Evolutionary conservation across 441 rosid species (phyloP), one percentile per base, ranked within the genome.

Genomic region (Syzygium syzygioides): DNA sequence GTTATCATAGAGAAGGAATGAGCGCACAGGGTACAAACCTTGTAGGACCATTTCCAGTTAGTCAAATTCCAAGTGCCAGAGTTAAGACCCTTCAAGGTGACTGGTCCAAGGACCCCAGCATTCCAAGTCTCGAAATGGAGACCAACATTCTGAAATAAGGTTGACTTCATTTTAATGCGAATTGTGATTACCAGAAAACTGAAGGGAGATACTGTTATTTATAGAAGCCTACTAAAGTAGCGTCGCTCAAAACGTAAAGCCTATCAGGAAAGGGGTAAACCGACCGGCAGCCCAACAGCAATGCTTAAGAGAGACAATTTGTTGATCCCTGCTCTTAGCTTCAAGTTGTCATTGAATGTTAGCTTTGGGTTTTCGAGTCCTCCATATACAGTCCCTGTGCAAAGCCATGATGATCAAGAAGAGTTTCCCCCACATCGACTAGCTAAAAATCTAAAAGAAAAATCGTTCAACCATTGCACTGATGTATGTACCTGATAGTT

Each of bases 61-160:
- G 98, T 92, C 93, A 95, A 89, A 90, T 95, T 94, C 94, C 96
- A 91, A 87, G 94, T 91, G 89, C 96, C 96, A 0, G 94, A 94
- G 80, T 93, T 92, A 34, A 95, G 92, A 90, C 96, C 95, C 55
- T 90, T 91, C 79, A 95, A 85, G 55, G 95, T 93, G 34, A 94
- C 94, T 10, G 96, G 94, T 23, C 96, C 98, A 57, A 95, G 92
- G 89, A 95, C 91, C n/a, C 96, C 95, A 76, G 90, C 90, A 87
- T 95, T 94, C 94, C 94, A 95, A 88, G 87, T 90, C 91, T 95
- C 96, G 50, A 87, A 95, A 86, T 93, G 94, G 52, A 86, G 18
- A 55, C 95, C 95, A 57, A 94, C 92, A 90, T 94, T 94, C 93
- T 93, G 92, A 89, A 89, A 87, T 85, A 26, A 17, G 76, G n/a